A percentile compares a stretch with the other conserved stretches of the same genome.
These are phyloP conservation scores for Citrullus colocynthis DNA, from an alignment of 306 rosid genomes.

Conservation along the genomic window DNA sequence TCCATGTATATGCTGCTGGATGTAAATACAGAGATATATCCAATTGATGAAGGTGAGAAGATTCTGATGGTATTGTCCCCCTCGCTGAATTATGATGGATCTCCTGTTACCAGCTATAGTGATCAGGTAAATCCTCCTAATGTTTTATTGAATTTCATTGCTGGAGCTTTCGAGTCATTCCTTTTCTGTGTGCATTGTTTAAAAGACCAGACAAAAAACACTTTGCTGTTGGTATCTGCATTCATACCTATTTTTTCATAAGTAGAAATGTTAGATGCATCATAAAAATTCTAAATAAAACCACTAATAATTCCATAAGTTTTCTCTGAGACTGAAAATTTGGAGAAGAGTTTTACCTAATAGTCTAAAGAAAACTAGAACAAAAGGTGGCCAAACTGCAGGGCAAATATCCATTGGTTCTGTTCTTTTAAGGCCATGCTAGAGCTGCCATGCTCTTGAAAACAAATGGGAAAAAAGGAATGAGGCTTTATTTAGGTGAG, in stretches of 20 bases:
- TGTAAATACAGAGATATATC: slow-evolving; percentile 76
- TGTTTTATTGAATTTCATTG: neutral
- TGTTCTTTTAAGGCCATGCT: neutral
- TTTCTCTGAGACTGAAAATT: neutral
- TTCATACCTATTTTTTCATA: neutral
- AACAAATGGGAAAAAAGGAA: neutral
- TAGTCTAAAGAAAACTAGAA: neutral
- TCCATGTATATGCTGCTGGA: slow-evolving; percentile 54
- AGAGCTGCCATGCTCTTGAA: neutral
- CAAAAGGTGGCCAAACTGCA: neutral
- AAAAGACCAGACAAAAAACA: neutral
- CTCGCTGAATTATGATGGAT: slow-evolving; percentile 42
- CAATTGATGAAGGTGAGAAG: slow-evolving; percentile 41
- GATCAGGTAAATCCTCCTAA: slow-evolving; percentile 35
- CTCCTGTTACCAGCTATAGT: slow-evolving; percentile 4
- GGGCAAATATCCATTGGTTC: neutral
- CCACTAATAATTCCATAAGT: neutral
- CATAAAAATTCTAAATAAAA: neutral
- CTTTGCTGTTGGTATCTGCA: neutral
- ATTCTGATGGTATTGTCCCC: slow-evolving; percentile 66
- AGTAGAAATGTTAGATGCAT: neutral
- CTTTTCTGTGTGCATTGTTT: neutral
- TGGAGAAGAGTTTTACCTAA: neutral
- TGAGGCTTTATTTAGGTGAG: neutral
- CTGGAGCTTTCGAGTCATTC: neutral